Evolutionary conservation across 2,329 filamentous ascomycete genomes (phyloP), one percentile per base, ranked within the genome.

Genomic region (Cladosporium austrohemisphaericum): DNA sequence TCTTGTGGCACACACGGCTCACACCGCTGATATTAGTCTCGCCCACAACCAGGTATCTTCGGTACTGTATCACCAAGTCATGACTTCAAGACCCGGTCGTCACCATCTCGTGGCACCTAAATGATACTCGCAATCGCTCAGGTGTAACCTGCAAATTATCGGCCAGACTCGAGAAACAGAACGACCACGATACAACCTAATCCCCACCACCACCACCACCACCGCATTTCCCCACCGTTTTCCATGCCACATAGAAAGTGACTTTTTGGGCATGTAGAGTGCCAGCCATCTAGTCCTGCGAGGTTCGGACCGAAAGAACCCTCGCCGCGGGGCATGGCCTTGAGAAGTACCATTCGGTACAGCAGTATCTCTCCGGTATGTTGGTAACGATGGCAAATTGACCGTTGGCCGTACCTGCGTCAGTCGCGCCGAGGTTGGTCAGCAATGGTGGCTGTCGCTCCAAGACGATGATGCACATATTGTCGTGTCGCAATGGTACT

Each of bases 261-360:
- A 36, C 32, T 36, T 19, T 16, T 19, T 36, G 16, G 3, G 29
- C 29, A 32, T 5, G 11, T 2, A 14, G 13, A 13, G 11, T 32
- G 10, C 22, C 22, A 40, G 37, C 23, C 37, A 40, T 31, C 29
- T 13, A 4, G 5, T 4, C 19, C 25, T 44, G 41, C 41, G 41
- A 23, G 29, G 41, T 33, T 44, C 41, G 41, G 41, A 22, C 41
- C 41, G 41, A 44, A 44, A 32, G 23, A 20, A 28, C 23, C n/a
- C 14, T 11, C 13, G 29, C 23, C 37, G 37, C 22, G 37, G 37
- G 23, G 23, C 23, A 14, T 14, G 29, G 8, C 16, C 13, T 5
- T 13, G 9, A 20, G 14, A 33, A 25, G 28, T 32, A 44, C 18
- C 20, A n/a, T n/a, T n/a, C n/a, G n/a, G 26, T 20, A 22, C 13